These are phyloP conservation scores for Neurospora sp. DNA, from an alignment of 495 filamentous ascomycete species.

Conservation along the genomic window DNA sequence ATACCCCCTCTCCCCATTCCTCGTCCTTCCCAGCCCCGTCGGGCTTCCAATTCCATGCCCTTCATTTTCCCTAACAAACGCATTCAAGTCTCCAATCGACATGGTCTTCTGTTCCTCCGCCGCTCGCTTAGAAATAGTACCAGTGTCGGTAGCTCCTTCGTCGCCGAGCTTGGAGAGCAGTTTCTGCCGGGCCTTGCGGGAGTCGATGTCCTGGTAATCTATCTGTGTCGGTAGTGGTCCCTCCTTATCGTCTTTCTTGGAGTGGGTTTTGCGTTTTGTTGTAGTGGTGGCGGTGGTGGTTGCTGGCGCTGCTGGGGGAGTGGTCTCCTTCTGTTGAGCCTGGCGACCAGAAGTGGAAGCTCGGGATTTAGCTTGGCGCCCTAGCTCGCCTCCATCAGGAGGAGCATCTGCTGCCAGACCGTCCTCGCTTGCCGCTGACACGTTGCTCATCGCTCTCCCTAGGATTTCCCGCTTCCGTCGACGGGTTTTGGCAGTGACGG, in stretches of 20 bases:
- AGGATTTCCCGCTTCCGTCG: conserved; percentile 36
- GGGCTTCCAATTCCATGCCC: not conserved
- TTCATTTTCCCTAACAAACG: not conserved
- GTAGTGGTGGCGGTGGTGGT: not conserved
- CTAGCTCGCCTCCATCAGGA: not conserved
- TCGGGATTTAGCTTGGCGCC: not conserved
- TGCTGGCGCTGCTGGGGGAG: not conserved
- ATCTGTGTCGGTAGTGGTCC: conserved; percentile 35
- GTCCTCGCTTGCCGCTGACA: conserved; percentile 29
- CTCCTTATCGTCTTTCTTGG: conserved; percentile 7
- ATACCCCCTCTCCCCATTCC: not conserved
- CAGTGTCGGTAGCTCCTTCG: not conserved
- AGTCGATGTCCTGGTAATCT: conserved; percentile 38
- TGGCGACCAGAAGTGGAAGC: not conserved
- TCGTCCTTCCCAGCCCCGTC: not conserved
- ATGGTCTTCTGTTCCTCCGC: not conserved
- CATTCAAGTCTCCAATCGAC: not conserved
- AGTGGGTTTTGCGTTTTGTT: not conserved
- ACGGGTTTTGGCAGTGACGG: not conserved
- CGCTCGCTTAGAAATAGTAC: not conserved
- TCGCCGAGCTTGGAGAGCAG: conserved; percentile 27
- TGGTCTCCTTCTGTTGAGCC: not conserved
- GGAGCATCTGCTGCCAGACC: conserved; percentile 7
- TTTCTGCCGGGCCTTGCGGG: conserved; percentile 19
- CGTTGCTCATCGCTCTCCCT: conserved; percentile 41